Evolutionary conservation across 176 grass and related monocot species (phyloP).

Genomic region (Secale cereale): DNA sequence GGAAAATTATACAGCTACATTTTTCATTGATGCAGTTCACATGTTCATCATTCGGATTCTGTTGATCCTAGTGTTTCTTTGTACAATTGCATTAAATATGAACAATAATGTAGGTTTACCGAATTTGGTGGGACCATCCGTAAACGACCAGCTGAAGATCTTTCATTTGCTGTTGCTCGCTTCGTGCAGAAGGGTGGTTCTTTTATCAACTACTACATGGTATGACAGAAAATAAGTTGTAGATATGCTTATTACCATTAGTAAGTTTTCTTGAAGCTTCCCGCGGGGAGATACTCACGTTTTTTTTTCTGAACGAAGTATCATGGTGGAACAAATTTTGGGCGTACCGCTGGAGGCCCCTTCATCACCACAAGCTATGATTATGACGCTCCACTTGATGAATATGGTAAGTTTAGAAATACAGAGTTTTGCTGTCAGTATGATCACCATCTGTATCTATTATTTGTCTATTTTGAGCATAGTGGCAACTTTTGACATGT

Average conservation of each 20-base stretch:
- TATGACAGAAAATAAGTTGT: conserved; percentile 23
- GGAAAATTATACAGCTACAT: background rate
- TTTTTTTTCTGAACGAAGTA: conserved; percentile 52
- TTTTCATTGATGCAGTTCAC: background rate
- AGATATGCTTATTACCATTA: background rate
- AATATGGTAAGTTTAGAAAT: conserved; percentile 64
- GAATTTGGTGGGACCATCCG: conserved; percentile 92
- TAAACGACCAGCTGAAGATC: conserved; percentile 86
- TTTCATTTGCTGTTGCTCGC: conserved; percentile 90
- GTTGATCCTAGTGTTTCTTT: background rate
- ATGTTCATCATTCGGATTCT: background rate
- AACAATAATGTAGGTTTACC: conserved; percentile 65
- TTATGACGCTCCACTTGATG: conserved; percentile 99
- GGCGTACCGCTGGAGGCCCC: conserved; percentile 92
- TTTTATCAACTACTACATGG: conserved; percentile 99
- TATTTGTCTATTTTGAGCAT: conserved; percentile 3
- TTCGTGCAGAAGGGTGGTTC: conserved; percentile 98
- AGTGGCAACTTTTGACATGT: background rate
- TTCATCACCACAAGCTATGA: conserved; percentile 99
- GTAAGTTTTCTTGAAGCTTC: background rate
- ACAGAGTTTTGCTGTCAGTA: background rate
- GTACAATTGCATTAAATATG: conserved; percentile 17
- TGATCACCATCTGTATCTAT: background rate
- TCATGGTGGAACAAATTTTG: conserved; percentile 99
- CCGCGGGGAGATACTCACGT: background rate